These are phyloP conservation scores for Cytospora leucostoma DNA, from an alignment of 2,329 filamentous ascomycete species.

Conservation along the genomic window DNA sequence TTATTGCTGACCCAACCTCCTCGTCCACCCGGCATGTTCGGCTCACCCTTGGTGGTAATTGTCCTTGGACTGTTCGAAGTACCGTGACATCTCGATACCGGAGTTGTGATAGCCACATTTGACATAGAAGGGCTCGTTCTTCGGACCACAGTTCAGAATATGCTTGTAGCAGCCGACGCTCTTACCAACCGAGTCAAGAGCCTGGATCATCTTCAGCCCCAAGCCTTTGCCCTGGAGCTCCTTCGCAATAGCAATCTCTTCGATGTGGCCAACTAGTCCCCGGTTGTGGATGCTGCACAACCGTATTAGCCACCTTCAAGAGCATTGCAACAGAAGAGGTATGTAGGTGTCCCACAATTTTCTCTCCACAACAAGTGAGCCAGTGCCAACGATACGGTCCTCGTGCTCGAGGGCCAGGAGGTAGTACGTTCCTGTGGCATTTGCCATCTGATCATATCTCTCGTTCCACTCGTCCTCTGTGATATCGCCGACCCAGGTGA, in stretches of 20 bases:
- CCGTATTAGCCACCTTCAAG: neutral
- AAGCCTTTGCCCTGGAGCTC: conserved; percentile 82
- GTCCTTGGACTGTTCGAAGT: conserved; percentile 25
- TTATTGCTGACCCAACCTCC: neutral
- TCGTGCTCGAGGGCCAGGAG: conserved; percentile 69
- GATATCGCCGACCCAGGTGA: conserved; percentile 77
- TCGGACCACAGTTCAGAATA: conserved; percentile 77
- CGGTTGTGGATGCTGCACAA: conserved; percentile 62
- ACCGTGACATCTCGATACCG: conserved; percentile 28
- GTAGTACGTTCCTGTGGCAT: conserved; percentile 59
- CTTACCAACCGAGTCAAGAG: conserved; percentile 71
- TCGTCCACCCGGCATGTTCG: no score
- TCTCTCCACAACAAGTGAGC: conserved; percentile 74
- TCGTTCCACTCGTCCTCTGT: conserved; percentile 65
- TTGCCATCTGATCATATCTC: conserved; percentile 62
- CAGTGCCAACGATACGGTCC: conserved; percentile 69
- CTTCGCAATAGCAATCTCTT: conserved; percentile 79
- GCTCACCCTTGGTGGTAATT: conserved; percentile 23
- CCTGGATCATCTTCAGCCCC: conserved; percentile 74
- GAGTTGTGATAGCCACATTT: conserved; percentile 30
- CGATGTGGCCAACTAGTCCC: conserved; percentile 74
- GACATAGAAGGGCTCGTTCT: conserved; percentile 76
- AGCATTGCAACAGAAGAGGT: no score
- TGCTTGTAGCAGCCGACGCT: conserved; percentile 79
- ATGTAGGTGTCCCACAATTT: no score